Percentiles rank a stretch among this genome's conserved stretches.
Evolutionary conservation across 2,329 filamentous ascomycete species (phyloP).

Genomic region (Westerdykella aurantiaca): DNA sequence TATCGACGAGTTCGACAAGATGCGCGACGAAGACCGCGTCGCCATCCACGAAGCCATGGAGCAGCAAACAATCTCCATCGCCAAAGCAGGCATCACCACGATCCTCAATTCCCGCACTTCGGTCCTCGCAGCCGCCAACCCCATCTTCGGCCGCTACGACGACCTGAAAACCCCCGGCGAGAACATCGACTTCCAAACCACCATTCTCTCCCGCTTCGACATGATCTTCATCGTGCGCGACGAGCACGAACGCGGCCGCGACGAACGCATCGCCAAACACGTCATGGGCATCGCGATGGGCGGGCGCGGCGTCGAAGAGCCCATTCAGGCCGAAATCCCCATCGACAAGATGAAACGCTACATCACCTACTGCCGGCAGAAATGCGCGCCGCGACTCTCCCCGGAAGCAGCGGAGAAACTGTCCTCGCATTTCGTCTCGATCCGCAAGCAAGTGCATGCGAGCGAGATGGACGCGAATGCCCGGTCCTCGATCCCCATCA

Average conservation of each 20-base stretch:
- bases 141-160: constrained; percentile 95
- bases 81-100: constrained; percentile 96
- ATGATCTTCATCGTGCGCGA: constrained; percentile 99
- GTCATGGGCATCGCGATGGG: constrained; percentile 98
- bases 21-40: constrained; percentile 95
- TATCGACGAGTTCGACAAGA: constrained; percentile 99
- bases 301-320: constrained; percentile 73
- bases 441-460: constrained; percentile 87
- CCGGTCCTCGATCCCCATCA: constrained; percentile 92
- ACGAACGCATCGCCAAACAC: constrained; percentile 91
- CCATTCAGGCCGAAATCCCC: constrained; percentile 78
- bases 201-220: constrained; percentile 95
- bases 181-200: constrained; percentile 99
- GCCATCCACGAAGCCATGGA: constrained; percentile 99
- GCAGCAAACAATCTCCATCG: constrained; percentile 98
- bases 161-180: constrained; percentile 96
- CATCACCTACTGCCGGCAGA: constrained; percentile 92
- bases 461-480: constrained; percentile 85
- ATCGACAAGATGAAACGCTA: constrained; percentile 98
- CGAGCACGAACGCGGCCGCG: constrained; percentile 81
- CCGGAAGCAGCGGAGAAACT: constrained; percentile 91
- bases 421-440: constrained; percentile 94
- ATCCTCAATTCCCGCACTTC: constrained; percentile 95
- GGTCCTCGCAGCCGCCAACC: constrained; percentile 91
- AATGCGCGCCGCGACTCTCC: constrained; percentile 86